Evolutionary conservation across 495 filamentous ascomycete genomes (phyloP), one percentile per base, ranked within the genome.

Genomic region (Choiromyces venosus): DNA sequence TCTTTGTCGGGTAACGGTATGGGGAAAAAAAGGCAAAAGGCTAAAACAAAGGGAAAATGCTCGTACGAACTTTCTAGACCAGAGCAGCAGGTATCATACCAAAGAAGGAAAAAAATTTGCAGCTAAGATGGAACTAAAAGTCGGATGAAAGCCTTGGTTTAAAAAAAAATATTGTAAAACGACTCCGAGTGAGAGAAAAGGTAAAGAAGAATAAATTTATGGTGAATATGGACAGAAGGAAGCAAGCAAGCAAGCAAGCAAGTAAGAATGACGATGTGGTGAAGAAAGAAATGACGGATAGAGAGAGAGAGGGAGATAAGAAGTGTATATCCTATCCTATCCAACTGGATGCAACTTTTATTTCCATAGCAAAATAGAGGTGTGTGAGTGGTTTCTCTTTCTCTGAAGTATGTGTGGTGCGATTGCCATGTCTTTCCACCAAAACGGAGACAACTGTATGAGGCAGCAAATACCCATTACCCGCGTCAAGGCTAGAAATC

Each of bases 281-380:
- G 52, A 56, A 12, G 52, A 29, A 12, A 33, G 52, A 18, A 61
- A 61, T 29, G 52, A 61, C 52, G 33, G 25, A 61, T 7, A 29
- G 52, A 0, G 2, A 0, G 6, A n/a, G 42, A 29, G n/a, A 61
- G 25, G 52, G 25, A 16, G 52, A 61, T 61, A 12, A 33, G 10
- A 61, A 61, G 33, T 61, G 25, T 61, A 61, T 61, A 61, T 61
- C 52, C 52, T 33, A 61, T 61, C 25, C 52, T 61, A 29, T 61
- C 12, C 52, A 61, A 33, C 52, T 33, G 12, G 52, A 14, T 33
- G 25, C 52, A 61, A 33, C 25, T 16, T 10, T 14, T n/a, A 52
- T 52, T 61, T 33, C 52, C 25, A 33, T 1, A 33, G 25, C 1
- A 33, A 16, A 16, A 29, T 56, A 8, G 52, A 61, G 52, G 52